Percentiles rank a stretch among this genome's conserved stretches.
Conservation (phyloP, 495 filamentous ascomycete genomes). For the Lophiotrema nucula region DNA sequence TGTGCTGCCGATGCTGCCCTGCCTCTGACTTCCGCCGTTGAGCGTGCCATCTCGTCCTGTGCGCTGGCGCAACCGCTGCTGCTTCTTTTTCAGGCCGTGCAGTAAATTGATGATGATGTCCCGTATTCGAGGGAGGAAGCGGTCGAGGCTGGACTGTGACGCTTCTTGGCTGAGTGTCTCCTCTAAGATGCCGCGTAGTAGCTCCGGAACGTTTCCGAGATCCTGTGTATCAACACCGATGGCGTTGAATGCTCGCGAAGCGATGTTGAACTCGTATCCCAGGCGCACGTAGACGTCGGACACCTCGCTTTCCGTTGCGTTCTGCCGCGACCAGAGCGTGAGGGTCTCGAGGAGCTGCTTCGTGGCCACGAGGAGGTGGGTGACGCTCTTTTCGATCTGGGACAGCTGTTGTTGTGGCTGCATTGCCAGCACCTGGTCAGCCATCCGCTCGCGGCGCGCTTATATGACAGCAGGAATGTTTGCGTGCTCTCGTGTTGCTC, state of each 20-base stretch:
- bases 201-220: slow-evolving; percentile 90
- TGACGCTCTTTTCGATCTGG: slow-evolving; percentile 97
- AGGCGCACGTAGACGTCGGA: slow-evolving; percentile 97
- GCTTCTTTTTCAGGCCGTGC: slow-evolving; percentile 93
- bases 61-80: slow-evolving; percentile 82
- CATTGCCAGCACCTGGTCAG: slow-evolving; percentile 27
- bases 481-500: too few species aligned
- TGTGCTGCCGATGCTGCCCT: slow-evolving; percentile 66
- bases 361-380: slow-evolving; percentile 93
- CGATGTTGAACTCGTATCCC: slow-evolving; percentile 98
- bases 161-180: slow-evolving; percentile 96
- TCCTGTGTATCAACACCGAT: slow-evolving; percentile 94
- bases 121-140: slow-evolving; percentile 85
- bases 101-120: slow-evolving; percentile 98
- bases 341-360: slow-evolving; percentile 97
- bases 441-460: too few species aligned
- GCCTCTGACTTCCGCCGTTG: slow-evolving; percentile 47
- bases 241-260: slow-evolving; percentile 89
- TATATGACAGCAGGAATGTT: too few species aligned
- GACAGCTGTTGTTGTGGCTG: slow-evolving; percentile 73
- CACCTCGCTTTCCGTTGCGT: slow-evolving; percentile 87
- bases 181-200: slow-evolving; percentile 85
- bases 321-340: slow-evolving; percentile 91
- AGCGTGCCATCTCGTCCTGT: slow-evolving; percentile 62
- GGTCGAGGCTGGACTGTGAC: slow-evolving; percentile 84